These are phyloP conservation scores for Stemphylium lycopersici DNA, from an alignment of 2,329 filamentous ascomycete genomes.

Conservation along the genomic window DNA sequence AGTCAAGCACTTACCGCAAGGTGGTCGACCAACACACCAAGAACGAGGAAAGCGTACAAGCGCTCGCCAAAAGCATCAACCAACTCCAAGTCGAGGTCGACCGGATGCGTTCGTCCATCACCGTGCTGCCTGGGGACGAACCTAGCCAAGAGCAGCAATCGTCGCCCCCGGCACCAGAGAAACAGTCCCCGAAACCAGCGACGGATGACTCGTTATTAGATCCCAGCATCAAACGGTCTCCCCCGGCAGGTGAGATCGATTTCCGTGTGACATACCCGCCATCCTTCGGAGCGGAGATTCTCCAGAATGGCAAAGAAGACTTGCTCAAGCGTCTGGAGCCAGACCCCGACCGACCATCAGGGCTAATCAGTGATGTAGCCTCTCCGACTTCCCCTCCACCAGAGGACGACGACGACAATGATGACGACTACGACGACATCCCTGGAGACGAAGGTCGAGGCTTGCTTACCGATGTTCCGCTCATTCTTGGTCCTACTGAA, in stretches of 20 bases:
- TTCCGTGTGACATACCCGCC: conserved; percentile 58
- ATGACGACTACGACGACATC: conserved; percentile 80
- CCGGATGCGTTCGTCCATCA: conserved; percentile 44
- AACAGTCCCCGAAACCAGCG: conserved; percentile 26
- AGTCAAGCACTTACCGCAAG: conserved; percentile 45
- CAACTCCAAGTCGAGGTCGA: conserved; percentile 50
- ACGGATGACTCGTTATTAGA: conserved; percentile 41
- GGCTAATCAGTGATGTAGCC: conserved; percentile 48
- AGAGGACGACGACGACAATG: conserved; percentile 68
- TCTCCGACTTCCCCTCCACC: conserved; percentile 49
- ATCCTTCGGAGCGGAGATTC: conserved; percentile 55
- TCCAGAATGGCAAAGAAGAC: conserved; percentile 58
- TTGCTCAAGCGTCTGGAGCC: conserved; percentile 58
- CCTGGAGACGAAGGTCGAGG: conserved; percentile 75
- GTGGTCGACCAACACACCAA: conserved; percentile 47
- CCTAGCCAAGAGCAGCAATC: conserved; percentile 16
- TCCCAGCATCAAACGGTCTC: conserved; percentile 45
- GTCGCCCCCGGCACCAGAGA: conserved; percentile 23
- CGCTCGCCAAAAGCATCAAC: conserved; percentile 49
- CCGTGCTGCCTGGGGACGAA: conserved; percentile 31
- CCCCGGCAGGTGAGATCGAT: conserved; percentile 53
- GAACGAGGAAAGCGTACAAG: conserved; percentile 49
- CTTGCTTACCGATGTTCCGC: conserved; percentile 88
- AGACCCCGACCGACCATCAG: conserved; percentile 50
- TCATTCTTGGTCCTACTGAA: conserved; percentile 91